Base-by-base conservation (phyloP, 805 yeast species). In the Pichia thaimueangensis region DNA sequence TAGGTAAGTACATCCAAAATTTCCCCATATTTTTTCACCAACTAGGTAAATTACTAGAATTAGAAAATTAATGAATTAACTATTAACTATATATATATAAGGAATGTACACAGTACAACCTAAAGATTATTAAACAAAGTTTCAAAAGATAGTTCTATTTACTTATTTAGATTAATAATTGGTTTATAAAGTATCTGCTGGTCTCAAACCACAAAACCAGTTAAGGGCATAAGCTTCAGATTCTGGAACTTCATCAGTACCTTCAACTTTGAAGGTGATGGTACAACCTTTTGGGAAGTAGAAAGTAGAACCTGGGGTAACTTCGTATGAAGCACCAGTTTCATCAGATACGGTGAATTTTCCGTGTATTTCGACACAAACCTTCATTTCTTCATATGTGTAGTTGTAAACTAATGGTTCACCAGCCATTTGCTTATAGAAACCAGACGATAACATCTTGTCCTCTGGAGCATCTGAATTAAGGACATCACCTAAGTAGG, bases 281-380 rank as follows among this genome's bases (percentile, higher is more conserved):
- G 83, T 78, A 49, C 76, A 66, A n/a, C 85, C 86, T 58, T 78
- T 76, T 54, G 71, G 74, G 66, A 81, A 76, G 70, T 72, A 78
- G 52, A 81, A 71, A 23, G 78, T 79, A 53, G 80, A 86, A 41
- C 87, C 87, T 40, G 82, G 82, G 33, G 68, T 59, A 42, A 73
- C 81, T 42, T 63, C 65, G 40, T 75, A 78, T 47, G 68, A 67
- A 59, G 69, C 67, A 20, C 87, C 87, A 41, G 78, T 71, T 64
- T 78, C 82, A 54, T 81, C 87, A 45, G 75, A 54, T 53, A 81
- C 68, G 39, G 69, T 65, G 68, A 76, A 80, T 55, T 74, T 78
- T 51, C 86, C 86, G 53, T 74, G 78, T 42, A 77, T 80, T 61
- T 81, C 86, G 48, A 80, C 69, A 58, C 78, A 73, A 52, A 81